These are phyloP conservation scores for Chrysoporthe cubensis DNA, from an alignment of 2,329 filamentous ascomycete species.

Conservation along the genomic window DNA sequence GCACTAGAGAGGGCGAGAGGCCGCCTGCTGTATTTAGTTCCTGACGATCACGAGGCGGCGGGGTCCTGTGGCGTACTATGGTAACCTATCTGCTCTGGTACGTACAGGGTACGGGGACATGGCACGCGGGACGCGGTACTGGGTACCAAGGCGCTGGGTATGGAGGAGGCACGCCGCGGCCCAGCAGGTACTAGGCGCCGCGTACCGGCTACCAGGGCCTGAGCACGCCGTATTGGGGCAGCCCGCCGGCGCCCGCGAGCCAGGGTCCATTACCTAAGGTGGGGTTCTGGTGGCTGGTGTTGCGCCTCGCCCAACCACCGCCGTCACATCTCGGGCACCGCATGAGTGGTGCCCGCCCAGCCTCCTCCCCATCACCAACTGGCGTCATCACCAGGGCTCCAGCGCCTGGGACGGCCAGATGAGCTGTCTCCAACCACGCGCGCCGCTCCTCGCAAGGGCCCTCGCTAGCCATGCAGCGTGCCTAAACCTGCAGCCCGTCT, in stretches of 20 bases:
- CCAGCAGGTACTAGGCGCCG: too few relatives aligned
- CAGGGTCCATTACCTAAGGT: constrained; percentile 4
- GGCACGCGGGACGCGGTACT: too few relatives aligned
- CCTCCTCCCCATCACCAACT: constrained; percentile 16
- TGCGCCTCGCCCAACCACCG: constrained; percentile 26
- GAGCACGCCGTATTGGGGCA: too few relatives aligned
- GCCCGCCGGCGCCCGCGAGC: too few relatives aligned
- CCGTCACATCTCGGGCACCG: constrained; percentile 5
- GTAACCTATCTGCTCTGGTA: not conserved
- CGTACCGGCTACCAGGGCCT: too few relatives aligned
- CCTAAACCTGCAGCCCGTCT: constrained; percentile 21
- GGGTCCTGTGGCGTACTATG: not conserved
- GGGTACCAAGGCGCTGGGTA: too few relatives aligned
- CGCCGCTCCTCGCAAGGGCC: constrained; percentile 5
- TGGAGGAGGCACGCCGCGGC: too few relatives aligned
- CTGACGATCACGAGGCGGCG: not conserved
- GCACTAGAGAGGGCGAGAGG: not conserved
- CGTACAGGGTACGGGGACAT: too few relatives aligned
- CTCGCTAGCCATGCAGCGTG: constrained; percentile 23
- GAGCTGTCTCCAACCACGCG: constrained; percentile 26
- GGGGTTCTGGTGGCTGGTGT: constrained; percentile 28
- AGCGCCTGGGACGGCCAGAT: not conserved
- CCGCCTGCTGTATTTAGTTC: not conserved
- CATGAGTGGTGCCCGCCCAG: constrained; percentile 17
- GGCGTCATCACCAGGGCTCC: constrained; percentile 13